These are phyloP conservation scores for Lactarius pseudohatsudake DNA, from an alignment of 768 basidiomycete species.

Conservation along the genomic window DNA sequence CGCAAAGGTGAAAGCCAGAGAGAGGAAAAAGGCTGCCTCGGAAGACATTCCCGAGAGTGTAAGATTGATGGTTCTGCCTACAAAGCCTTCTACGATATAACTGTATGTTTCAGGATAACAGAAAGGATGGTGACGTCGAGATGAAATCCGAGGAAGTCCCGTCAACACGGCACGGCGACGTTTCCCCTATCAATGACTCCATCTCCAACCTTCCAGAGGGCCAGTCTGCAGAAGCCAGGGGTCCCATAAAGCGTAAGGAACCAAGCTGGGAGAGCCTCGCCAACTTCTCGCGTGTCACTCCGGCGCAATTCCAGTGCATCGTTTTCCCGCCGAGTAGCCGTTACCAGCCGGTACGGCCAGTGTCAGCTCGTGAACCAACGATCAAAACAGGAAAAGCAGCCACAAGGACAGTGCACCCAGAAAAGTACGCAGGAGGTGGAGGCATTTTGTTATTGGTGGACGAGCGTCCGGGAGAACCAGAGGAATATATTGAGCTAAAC, in stretches of 20 bases:
- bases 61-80: slow-evolving; percentile 34
- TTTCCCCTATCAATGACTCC: slow-evolving; percentile 56
- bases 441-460: slow-evolving; percentile 87
- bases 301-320: slow-evolving; percentile 82
- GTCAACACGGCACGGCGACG: slow-evolving; percentile 50
- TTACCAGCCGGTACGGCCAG: slow-evolving; percentile 86
- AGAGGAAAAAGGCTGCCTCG: slow-evolving; percentile 85
- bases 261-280: slow-evolving; percentile 69
- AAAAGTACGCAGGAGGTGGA: slow-evolving; percentile 75
- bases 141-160: slow-evolving; percentile 67
- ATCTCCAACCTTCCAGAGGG: slow-evolving; percentile 50
- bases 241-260: slow-evolving; percentile 67
- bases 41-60: slow-evolving; percentile 85
- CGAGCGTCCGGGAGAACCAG: slow-evolving; percentile 63
- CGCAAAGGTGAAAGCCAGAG: slow-evolving; percentile 93
- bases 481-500: slow-evolving; percentile 69
- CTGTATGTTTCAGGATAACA: slow-evolving; percentile 55
- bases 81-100: slow-evolving; percentile 31
- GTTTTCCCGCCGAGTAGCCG: slow-evolving; percentile 76
- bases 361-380: slow-evolving; percentile 46
- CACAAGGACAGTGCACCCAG: slow-evolving; percentile 40
- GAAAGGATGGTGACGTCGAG: slow-evolving; percentile 67
- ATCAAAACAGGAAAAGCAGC: slow-evolving; percentile 33
- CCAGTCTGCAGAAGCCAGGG: slow-evolving; percentile 39
- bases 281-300: slow-evolving; percentile 92